phyloP scores from a whole-genome alignment of 768 basidiomycete species.

The Galerina marginata region DNA sequence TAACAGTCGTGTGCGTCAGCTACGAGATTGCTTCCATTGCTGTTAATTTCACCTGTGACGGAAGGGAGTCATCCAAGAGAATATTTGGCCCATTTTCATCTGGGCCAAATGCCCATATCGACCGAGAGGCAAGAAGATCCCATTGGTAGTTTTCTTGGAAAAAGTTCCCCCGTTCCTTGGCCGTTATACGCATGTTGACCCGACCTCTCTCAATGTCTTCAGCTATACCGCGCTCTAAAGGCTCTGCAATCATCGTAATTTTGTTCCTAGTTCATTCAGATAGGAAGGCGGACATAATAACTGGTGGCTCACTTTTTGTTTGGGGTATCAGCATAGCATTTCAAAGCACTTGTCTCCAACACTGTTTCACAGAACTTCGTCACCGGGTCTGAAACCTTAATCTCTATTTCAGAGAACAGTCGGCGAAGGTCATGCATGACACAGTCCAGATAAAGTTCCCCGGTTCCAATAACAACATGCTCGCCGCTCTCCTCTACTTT shows the following conservation, averaged over 20 bases:
- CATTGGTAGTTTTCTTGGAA: conserved; percentile 98
- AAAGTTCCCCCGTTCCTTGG: conserved; percentile 93
- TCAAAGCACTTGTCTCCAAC: conserved; percentile 94
- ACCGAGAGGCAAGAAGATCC: conserved; percentile 96
- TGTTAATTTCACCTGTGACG: conserved; percentile 73
- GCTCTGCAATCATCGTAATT: conserved; percentile 99
- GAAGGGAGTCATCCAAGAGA: conserved; percentile 93
- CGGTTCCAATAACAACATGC: conserved; percentile 95
- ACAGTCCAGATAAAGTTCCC: conserved; percentile 95
- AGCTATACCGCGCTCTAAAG: conserved; percentile 92
- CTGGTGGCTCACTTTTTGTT: conserved; percentile 87
- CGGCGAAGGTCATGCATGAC: conserved; percentile 94
- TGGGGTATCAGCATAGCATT: conserved; percentile 99
- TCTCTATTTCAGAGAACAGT: conserved; percentile 97
- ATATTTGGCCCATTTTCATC: conserved; percentile 95
- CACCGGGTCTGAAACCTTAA: conserved; percentile 99
- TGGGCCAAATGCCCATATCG: conserved; percentile 99
- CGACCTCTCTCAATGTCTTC: conserved; percentile 95
- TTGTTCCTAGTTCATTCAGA: conserved; percentile 72
- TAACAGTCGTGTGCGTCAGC: conserved; percentile 30
- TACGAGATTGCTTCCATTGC: not conserved
- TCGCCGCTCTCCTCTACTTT: conserved; percentile 99
- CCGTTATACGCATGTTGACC: conserved; percentile 93
- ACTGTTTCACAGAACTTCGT: conserved; percentile 99
- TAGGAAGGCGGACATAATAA: conserved; percentile 5